A percentile compares a stretch with the other conserved stretches of the same genome.
phyloP scores from a whole-genome alignment of 1,139 yeast genomes.

The Entelexis paramagnoliae region DNA sequence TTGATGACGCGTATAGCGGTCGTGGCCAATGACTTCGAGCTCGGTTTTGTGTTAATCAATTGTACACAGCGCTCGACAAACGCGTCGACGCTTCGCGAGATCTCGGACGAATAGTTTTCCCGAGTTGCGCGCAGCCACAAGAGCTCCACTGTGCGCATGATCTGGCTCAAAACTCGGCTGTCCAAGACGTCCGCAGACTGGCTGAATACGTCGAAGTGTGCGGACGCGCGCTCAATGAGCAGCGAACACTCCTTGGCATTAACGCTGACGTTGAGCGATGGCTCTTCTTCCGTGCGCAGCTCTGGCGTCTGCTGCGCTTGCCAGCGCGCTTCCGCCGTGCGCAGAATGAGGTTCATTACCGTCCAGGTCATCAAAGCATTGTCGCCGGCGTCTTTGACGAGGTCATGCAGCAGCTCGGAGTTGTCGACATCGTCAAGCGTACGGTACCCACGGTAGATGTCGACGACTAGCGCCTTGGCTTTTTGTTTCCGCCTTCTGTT shows the following conservation, averaged over 20 bases:
- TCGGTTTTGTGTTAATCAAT: conserved; percentile 6
- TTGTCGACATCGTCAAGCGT: conserved; percentile 4
- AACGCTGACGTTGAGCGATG: background rate
- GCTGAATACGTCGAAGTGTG: conserved; percentile 9
- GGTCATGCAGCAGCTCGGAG: background rate
- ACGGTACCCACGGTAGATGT: conserved; percentile 6
- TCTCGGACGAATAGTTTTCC: background rate
- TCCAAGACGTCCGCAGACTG: conserved; percentile 13
- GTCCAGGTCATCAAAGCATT: conserved; percentile 12
- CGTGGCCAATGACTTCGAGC: conserved; percentile 16
- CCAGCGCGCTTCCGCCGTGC: background rate
- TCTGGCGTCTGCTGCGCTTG: background rate
- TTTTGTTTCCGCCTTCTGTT: background rate
- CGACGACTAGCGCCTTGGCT: conserved; percentile 1
- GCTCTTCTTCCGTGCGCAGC: background rate
- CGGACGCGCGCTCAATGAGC: conserved; percentile 4
- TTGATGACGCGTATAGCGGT: conserved; percentile 14
- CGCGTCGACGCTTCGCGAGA: background rate
- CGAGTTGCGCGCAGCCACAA: conserved; percentile 10
- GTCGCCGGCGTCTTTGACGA: conserved; percentile 9
- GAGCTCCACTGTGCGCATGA: conserved; percentile 16
- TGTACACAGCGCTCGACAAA: conserved; percentile 11
- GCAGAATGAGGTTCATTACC: conserved; percentile 13
- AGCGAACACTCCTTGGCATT: background rate
- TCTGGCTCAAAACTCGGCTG: conserved; percentile 15